These are phyloP conservation scores for Ceratocystis colombiana DNA, from an alignment of 2,329 filamentous ascomycete genomes.

Conservation along the genomic window DNA sequence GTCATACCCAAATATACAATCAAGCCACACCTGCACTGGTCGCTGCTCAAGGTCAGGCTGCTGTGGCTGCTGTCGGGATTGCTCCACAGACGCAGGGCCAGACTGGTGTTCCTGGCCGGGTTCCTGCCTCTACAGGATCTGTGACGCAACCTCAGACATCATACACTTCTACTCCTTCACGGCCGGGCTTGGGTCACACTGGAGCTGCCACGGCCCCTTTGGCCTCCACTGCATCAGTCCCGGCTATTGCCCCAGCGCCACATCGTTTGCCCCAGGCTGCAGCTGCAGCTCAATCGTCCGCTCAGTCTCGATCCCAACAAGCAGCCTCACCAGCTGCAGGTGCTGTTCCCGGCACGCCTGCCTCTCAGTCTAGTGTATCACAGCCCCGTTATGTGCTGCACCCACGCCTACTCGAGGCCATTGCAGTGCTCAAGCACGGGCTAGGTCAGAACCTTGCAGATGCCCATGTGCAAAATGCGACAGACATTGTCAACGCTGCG, in stretches of 20 bases:
- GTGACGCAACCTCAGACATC: conserved; percentile 10
- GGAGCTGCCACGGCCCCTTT: not conserved
- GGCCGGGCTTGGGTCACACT: conserved; percentile 15
- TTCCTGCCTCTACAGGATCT: not conserved
- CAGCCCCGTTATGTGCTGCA: conserved; percentile 36
- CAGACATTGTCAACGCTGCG: conserved; percentile 44
- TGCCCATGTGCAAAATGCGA: conserved; percentile 36
- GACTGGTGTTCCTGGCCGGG: conserved; percentile 17
- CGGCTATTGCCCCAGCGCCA: not conserved
- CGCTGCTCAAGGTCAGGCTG: conserved; percentile 23
- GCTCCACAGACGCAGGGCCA: conserved; percentile 22
- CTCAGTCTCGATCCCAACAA: conserved; percentile 11
- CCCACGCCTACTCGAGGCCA: conserved; percentile 36
- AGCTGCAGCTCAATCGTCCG: not conserved
- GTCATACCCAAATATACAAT: conserved; percentile 18
- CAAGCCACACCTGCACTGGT: conserved; percentile 21
- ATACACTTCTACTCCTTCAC: conserved; percentile 16
- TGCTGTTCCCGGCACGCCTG: conserved; percentile 17
- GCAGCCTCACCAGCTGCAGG: conserved; percentile 21
- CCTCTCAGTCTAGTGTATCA: conserved; percentile 12
- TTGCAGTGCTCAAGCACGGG: conserved; percentile 40
- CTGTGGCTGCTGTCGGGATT: conserved; percentile 9
- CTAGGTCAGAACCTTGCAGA: conserved; percentile 40
- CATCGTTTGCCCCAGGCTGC: conserved; percentile 7
- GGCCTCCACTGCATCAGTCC: not conserved